Conservation (phyloP, 139 green algal species). For the Ettlia oleoabundans region DNA sequence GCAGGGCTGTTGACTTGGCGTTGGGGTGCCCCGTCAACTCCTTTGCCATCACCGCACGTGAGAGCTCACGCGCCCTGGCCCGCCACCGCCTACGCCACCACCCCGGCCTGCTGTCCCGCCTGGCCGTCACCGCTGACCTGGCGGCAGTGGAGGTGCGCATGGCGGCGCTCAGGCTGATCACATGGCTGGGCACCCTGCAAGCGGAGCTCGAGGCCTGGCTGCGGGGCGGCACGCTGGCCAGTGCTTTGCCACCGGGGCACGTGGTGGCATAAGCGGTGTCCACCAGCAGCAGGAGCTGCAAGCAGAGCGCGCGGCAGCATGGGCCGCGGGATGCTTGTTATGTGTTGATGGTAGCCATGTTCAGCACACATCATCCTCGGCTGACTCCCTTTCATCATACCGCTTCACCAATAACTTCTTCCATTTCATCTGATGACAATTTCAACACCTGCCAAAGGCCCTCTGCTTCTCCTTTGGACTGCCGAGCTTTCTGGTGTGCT, state of each 20-base stretch:
- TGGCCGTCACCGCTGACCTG: slow-evolving; percentile 4
- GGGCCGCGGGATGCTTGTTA: too few species aligned
- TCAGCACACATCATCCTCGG: too few species aligned
- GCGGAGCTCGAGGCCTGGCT: slow-evolving; percentile 15
- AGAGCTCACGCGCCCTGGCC: slow-evolving; percentile 78
- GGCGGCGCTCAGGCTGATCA: slow-evolving; percentile 35
- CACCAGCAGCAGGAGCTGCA: not conserved
- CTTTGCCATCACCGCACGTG: slow-evolving; percentile 85
- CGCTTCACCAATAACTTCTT: too few species aligned
- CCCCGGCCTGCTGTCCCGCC: slow-evolving; percentile 18
- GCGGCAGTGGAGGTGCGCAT: slow-evolving; percentile 53
- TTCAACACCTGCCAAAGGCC: too few species aligned
- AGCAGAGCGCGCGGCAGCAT: too few species aligned
- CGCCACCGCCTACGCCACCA: slow-evolving; percentile 41
- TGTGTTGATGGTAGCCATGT: too few species aligned
- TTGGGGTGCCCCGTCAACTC: slow-evolving; percentile 73
- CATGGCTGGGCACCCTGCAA: slow-evolving; percentile 28
- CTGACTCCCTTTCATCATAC: too few species aligned
- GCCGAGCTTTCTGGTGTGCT: not conserved
- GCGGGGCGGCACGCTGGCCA: not conserved
- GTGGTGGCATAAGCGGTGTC: too few species aligned
- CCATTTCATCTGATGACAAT: too few species aligned
- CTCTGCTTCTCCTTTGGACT: too few species aligned
- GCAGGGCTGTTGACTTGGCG: slow-evolving; percentile 31
- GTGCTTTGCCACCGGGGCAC: too few species aligned